phyloP scores from a whole-genome alignment of 306 rosid genomes.

The Lupinus albus region DNA sequence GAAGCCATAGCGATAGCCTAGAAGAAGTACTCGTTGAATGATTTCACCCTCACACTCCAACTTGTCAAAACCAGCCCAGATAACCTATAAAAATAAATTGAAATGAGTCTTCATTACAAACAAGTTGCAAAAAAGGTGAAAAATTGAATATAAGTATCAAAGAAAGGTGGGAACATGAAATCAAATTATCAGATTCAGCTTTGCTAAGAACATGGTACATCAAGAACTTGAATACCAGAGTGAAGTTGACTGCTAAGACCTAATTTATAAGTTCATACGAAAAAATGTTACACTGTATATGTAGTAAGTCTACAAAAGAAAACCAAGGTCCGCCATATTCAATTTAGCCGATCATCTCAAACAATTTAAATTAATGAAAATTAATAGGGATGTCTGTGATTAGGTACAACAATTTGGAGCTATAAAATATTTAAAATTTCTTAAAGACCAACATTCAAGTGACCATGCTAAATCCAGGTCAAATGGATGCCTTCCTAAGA shows the following conservation, averaged over 20 bases:
- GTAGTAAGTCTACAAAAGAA: background rate
- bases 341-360: conserved; percentile 3
- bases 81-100: conserved; percentile 56
- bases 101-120: conserved; percentile 23
- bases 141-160: background rate
- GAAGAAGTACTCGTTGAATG: conserved; percentile 72
- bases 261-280: conserved; percentile 3
- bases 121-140: conserved; percentile 4
- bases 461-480: conserved; percentile 20
- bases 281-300: background rate
- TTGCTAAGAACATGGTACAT: background rate
- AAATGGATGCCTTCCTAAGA: conserved; percentile 10
- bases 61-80: conserved; percentile 95
- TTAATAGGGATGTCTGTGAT: conserved; percentile 1
- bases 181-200: conserved; percentile 4
- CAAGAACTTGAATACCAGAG: conserved; percentile 21
- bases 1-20: conserved; percentile 89
- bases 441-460: background rate
- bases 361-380: conserved; percentile 4
- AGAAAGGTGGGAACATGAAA: conserved; percentile 19
- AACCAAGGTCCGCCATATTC: conserved; percentile 5
- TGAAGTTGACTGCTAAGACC: background rate
- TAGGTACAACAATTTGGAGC: background rate
- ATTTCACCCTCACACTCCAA: conserved; percentile 70
- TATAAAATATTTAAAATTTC: conserved; percentile 6